Percentiles rank a stretch among this genome's conserved stretches.
Evolutionary conservation across 2,329 filamentous ascomycete genomes (phyloP).

Genomic region (Leptographium galeiforme): DNA sequence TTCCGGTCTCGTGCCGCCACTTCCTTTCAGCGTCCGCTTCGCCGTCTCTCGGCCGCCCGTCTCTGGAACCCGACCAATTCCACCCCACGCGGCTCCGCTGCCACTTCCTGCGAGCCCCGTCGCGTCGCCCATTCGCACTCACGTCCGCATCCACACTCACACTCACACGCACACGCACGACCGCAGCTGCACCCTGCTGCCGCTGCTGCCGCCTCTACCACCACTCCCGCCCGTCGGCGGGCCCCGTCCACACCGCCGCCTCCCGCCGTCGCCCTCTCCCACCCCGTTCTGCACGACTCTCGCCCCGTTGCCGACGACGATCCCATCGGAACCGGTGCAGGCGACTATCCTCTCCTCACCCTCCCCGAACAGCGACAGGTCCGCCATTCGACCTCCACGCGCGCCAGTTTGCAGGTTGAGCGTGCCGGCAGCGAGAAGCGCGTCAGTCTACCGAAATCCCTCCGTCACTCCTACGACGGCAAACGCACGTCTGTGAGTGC

Average conservation of each 20-base stretch:
- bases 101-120: not conserved
- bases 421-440: slow-evolving; percentile 31
- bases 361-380: slow-evolving; percentile 36
- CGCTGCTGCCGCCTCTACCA: not conserved
- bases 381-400: slow-evolving; percentile 27
- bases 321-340: slow-evolving; percentile 23
- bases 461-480: slow-evolving; percentile 41
- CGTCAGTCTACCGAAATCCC: slow-evolving; percentile 38
- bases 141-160: not conserved
- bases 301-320: slow-evolving; percentile 26
- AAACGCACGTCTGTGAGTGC: slow-evolving; percentile 19
- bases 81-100: slow-evolving; percentile 32
- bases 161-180: slow-evolving; percentile 2
- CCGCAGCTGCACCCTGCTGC: not conserved
- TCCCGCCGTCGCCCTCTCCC: slow-evolving; percentile 34
- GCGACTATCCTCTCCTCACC: slow-evolving; percentile 37
- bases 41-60: slow-evolving; percentile 31
- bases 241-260: slow-evolving; percentile 40
- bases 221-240: slow-evolving; percentile 22
- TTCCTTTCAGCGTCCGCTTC: slow-evolving; percentile 18
- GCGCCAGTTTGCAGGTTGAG: slow-evolving; percentile 39
- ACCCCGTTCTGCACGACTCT: slow-evolving; percentile 19
- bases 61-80: slow-evolving; percentile 51
- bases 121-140: not conserved
- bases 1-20: slow-evolving; percentile 27